phyloP scores from a whole-genome alignment of 257 asterid species.

The Leonotis leonurus region DNA sequence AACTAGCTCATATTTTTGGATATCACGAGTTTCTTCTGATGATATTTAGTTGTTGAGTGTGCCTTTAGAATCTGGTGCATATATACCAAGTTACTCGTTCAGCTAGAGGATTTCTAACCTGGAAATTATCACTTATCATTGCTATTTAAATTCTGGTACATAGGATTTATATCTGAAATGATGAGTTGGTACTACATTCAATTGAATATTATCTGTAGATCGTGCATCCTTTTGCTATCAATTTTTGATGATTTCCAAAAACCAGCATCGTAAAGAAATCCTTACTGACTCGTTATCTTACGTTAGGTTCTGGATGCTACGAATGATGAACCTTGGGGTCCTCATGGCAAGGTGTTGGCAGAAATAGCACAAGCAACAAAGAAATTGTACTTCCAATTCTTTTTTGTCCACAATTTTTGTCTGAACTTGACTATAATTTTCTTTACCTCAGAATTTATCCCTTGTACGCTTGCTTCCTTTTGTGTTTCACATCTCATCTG shows the following conservation, averaged over 20 bases:
- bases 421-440: not conserved
- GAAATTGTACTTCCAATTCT: slow-evolving; percentile 52
- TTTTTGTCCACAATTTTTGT: slow-evolving; percentile 10
- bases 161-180: too few relatives aligned
- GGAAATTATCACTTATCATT: too few relatives aligned
- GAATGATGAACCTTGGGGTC: slow-evolving; percentile 98
- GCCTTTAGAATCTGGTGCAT: too few relatives aligned
- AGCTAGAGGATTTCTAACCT: too few relatives aligned
- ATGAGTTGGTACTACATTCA: too few relatives aligned
- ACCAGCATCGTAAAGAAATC: not conserved
- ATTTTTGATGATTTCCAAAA: not conserved
- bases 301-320: slow-evolving; percentile 89
- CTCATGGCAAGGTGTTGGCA: slow-evolving; percentile 90
- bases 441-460: slow-evolving; percentile 4
- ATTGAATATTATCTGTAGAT: too few relatives aligned
- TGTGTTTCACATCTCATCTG: slow-evolving; percentile 18
- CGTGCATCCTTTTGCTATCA: not conserved
- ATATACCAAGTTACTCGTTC: too few relatives aligned
- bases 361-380: slow-evolving; percentile 91
- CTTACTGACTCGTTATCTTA: slow-evolving; percentile 11
- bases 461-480: too few relatives aligned
- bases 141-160: too few relatives aligned
- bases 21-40: too few relatives aligned
- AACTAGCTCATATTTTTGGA: too few relatives aligned
- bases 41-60: too few relatives aligned